Evolutionary conservation across 1,284 basidiomycete genomes (phyloP), one percentile per base, ranked within the genome.

Genomic region (Cryptococcus sp.): DNA sequence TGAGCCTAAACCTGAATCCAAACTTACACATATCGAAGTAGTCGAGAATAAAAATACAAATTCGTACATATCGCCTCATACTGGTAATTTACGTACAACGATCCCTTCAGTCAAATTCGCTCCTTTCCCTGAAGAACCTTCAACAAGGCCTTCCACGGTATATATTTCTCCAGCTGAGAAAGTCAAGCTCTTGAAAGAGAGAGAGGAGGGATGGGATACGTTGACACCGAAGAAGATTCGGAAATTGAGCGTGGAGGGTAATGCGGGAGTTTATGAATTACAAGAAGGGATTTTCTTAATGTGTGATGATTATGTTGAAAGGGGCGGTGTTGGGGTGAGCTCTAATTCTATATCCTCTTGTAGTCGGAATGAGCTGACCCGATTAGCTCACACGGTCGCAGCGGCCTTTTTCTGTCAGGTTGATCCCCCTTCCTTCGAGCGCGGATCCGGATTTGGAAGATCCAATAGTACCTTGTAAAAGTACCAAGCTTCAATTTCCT

Each of bases 211-310:
- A 24, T 73, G 70, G 69, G 60, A 61, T 25, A 62, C 51, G 5
- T 41, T 72, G 25, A 50, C 56, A 19, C 52, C 56, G 2, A 54
- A 34, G 7, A 49, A 60, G 32, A 54, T 56, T 23, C 52, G 61
- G 9, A 50, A 47, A 9, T 55, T 73, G 37, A 46, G 48, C 5
- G 54, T 72, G 2, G 25, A 54, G n/a, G 73, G 72, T 1, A 62
- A 52, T 7, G 69, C 66, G 24, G 67, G 69, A 16, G 69, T 75
- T 7, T 75, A 75, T 50, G 73, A 75, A 59, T 54, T 74, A 39
- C 73, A 75, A 55, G 73, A 75, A 50, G 71, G 73, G 14, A 66
- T 75, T 2, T 72, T 74, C 32, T 54, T 75, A 44, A 62, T 73
- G 61, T 70, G 72, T 53, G 62, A 69, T 44, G 61, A 67, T 52